phyloP scores from a whole-genome alignment of 2,329 filamentous ascomycete species.

The Pseudocercospora eumusae region DNA sequence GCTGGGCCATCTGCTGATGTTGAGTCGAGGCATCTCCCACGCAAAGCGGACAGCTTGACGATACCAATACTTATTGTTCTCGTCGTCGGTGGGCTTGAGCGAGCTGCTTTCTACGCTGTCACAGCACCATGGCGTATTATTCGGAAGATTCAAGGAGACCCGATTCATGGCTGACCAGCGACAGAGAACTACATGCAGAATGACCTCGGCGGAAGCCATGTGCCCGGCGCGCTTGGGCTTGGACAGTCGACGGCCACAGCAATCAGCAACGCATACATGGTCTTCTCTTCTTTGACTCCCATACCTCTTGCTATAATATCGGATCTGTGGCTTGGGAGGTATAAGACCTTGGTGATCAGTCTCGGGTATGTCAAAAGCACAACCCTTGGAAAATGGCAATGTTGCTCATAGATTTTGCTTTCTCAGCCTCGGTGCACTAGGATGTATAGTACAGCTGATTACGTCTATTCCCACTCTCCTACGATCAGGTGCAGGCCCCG shows the following conservation, averaged over 20 bases:
- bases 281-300: conserved; percentile 17
- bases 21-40: conserved; percentile 41
- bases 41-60: conserved; percentile 44
- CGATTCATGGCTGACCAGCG: background rate
- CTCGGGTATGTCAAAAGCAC: conserved; percentile 2
- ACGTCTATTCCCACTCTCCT: conserved; percentile 11
- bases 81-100: conserved; percentile 16
- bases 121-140: conserved; percentile 20
- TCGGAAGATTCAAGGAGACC: background rate
- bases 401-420: background rate
- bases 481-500: conserved; percentile 1
- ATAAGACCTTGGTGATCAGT: conserved; percentile 12
- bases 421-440: conserved; percentile 8
- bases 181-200: conserved; percentile 25
- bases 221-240: conserved; percentile 18
- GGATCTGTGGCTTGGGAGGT: conserved; percentile 17
- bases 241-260: conserved; percentile 21
- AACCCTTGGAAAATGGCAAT: background rate
- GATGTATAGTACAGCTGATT: conserved; percentile 18
- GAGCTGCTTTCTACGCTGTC: conserved; percentile 18
- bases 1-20: background rate
- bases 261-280: conserved; percentile 18
- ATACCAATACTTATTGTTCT: conserved; percentile 16
- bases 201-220: background rate
- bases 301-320: conserved; percentile 14